Base-by-base conservation (phyloP, 805 yeast species). In the Ogataea saltuana region DNA sequence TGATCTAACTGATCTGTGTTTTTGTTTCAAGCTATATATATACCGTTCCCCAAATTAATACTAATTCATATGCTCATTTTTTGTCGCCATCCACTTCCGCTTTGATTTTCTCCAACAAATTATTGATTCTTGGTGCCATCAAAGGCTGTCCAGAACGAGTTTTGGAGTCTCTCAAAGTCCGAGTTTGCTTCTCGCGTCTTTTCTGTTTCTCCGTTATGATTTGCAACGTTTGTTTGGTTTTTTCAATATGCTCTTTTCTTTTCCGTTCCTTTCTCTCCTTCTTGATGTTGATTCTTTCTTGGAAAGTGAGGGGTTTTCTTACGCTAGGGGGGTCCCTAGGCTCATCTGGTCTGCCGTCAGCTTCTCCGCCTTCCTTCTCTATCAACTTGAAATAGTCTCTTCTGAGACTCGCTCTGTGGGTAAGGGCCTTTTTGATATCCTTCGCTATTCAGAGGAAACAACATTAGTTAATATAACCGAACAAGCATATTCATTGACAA, bases 91-190 rank as follows among this genome's bases (percentile, higher is more conserved):
- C 36, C 33, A 44, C 48, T 49, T 78, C 82, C 21, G 64, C 65
- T 57, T 78, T 81, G 48, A 90, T 86, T 63, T 88, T 87, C 41
- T 85, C 93, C 37, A 90, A 70, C 33, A 90, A 68, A 53, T 80
- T 78, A 43, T 80, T 83, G 45, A 90, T 87, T 63, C 95, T 78
- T 12, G 96, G 95, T 0, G 88, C 96, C 91, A 90, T 87, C 33
- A 78, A 65, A 2, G 97, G 97, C 62, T 90, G 98, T 0, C 98
- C 98, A 3, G 69, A 59, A 54, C 72, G 71, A 1, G 96, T 90
- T 48, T 70, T 81, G 6, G 67, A 53, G 45, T 74, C 70, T 7
- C 71, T 66, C 39, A 82, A 53, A 17, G 55, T 60, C 28, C 56
- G 55, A 21, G 74, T 68, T 52, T 74, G 75, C 25, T 54, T 67